phyloP scores from a whole-genome alignment of 2,329 filamentous ascomycete species.

The Phialophora chinensis region DNA sequence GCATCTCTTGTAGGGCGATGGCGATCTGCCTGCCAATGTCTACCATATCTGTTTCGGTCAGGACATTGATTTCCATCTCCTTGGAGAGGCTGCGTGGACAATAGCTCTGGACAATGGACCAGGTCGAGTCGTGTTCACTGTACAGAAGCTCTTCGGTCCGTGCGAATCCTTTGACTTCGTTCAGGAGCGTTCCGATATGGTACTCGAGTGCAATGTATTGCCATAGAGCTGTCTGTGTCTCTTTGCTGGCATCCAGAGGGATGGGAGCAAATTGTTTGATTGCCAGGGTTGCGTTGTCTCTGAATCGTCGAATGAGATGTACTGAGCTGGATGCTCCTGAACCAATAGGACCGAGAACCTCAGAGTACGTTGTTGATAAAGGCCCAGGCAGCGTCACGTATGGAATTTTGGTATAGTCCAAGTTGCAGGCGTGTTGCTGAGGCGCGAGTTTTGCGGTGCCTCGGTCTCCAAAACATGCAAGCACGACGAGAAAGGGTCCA shows the following conservation, averaged over 20 bases:
- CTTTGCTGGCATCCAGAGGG: background rate
- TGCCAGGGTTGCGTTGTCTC: slow-evolving; percentile 12
- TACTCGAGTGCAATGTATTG: slow-evolving; percentile 7
- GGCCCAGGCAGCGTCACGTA: background rate
- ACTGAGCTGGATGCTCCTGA: slow-evolving; percentile 9
- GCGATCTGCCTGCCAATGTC: background rate
- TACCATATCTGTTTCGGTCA: background rate
- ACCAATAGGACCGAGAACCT: background rate
- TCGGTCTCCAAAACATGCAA: too few species aligned
- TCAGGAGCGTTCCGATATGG: slow-evolving; percentile 9
- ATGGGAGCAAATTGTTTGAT: slow-evolving; percentile 5
- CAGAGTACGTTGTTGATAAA: background rate
- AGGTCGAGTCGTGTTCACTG: background rate
- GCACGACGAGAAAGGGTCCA: too few species aligned
- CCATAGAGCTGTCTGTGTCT: background rate
- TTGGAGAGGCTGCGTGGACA: slow-evolving; percentile 5
- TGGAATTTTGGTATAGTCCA: slow-evolving; percentile 2
- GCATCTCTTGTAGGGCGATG: background rate
- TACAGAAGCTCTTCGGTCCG: background rate
- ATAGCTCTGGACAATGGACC: slow-evolving; percentile 4
- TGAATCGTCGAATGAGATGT: background rate
- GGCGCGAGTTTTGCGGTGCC: too few species aligned
- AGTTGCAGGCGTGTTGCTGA: too few species aligned
- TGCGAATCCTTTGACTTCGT: background rate
- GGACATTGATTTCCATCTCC: background rate